phyloP scores from a whole-genome alignment of 164 flowering plant genomes.

The Stephania japonica region DNA sequence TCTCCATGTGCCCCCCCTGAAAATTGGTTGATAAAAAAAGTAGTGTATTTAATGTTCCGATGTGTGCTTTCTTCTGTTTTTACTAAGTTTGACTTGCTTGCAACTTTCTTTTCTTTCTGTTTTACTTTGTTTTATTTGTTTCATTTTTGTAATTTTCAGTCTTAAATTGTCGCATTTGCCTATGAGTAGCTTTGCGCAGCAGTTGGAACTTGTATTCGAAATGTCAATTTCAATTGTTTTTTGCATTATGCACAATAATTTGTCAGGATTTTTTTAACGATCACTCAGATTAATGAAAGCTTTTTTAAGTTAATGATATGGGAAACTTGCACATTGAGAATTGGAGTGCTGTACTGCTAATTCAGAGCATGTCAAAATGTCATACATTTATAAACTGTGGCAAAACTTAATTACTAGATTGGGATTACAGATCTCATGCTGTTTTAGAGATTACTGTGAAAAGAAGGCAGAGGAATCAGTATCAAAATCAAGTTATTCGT shows the following conservation, averaged over 20 bases:
- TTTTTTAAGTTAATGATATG: neutral
- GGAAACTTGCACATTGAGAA: neutral
- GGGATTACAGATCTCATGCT: slow-evolving; percentile 67
- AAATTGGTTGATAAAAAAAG: neutral
- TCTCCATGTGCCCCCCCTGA: neutral
- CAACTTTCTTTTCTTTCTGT: neutral
- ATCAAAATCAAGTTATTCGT: slow-evolving; percentile 57
- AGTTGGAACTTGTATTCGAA: neutral
- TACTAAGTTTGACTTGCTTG: neutral
- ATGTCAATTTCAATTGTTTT: neutral
- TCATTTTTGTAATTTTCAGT: neutral
- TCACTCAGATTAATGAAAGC: neutral
- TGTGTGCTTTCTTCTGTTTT: neutral
- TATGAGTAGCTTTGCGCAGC: neutral
- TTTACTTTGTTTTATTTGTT: neutral
- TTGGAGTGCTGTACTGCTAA: neutral
- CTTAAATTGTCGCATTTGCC: neutral
- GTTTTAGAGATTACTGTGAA: slow-evolving; percentile 78
- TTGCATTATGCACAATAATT: neutral
- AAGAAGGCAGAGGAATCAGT: slow-evolving; percentile 58
- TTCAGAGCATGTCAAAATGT: neutral
- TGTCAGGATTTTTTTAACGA: neutral
- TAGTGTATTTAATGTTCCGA: neutral
- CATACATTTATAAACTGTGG: neutral
- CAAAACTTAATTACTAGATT: slow-evolving; percentile 1